Base-by-base conservation (phyloP, 345 rosid genomes). In the Eucalyptus polyanthemos region DNA sequence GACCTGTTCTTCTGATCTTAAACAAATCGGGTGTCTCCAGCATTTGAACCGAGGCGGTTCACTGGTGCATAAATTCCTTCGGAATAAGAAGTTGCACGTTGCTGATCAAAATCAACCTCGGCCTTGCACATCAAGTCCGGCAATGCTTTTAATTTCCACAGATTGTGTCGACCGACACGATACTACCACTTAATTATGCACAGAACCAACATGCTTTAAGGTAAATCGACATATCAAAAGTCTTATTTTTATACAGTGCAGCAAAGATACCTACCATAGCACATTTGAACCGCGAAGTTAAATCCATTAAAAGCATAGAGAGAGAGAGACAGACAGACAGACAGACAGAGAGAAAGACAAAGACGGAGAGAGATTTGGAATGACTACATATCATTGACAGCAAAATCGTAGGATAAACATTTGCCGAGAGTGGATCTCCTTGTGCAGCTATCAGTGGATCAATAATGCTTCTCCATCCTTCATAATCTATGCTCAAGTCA, bases 391-490 rank as follows among this genome's bases (percentile, higher is more conserved):
- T 51, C 31, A 50, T 49, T 6, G 8, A 25, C 19, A 34, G 87
- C 31, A 50, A 34, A 45, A 16, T 40, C 19, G 22, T 85, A 85
- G n/a, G 9, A n/a, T 24, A 21, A 19, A 47, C 37, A 45, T 45
- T 45, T 50, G 86, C 44, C 40, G 29, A 56, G 10, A n/a, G 24
- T 40, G 87, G 76, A 65, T 34, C 45, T 7, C 86, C 89, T 89
- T 91, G 90, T 88, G 91, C 67, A 6, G 44, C 56, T 65, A 96
- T 53, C 91, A 96, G 86, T 15, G 97, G 95, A 92, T 95, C 98
- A 34, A 97, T 93, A 89, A 93, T 87, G 88, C 91, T 94, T 92
- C 90, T 94, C 99, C 98, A 97, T 50, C 88, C 92, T 12, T 91
- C 91, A 54, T 91, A 95, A 87, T 94, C 95, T 6, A 92, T 25